Conservation (phyloP, 2,329 filamentous ascomycete species). For the Fusarium sp. region DNA sequence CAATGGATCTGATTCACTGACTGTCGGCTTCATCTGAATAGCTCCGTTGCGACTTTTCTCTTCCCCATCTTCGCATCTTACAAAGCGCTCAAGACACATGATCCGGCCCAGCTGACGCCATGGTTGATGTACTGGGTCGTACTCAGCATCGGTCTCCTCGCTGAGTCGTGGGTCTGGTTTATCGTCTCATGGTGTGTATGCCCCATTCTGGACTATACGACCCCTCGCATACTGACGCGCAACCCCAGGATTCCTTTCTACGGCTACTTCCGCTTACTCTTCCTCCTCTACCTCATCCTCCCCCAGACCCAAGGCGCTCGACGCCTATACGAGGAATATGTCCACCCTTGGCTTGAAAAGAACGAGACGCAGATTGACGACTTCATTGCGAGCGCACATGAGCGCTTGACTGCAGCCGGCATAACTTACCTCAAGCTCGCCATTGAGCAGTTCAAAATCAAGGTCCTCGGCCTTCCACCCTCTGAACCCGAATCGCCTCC, state of each 20-base stretch:
- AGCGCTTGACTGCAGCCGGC: constrained; percentile 82
- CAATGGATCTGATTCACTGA: constrained; percentile 29
- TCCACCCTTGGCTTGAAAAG: constrained; percentile 89
- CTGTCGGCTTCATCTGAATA: constrained; percentile 55
- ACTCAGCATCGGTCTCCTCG: constrained; percentile 82
- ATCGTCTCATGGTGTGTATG: constrained; percentile 78
- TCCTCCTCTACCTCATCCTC: constrained; percentile 95
- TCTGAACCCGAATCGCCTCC: constrained; percentile 56
- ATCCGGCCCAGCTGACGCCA: constrained; percentile 90
- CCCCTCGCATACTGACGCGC: not conserved
- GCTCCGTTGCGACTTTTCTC: constrained; percentile 88
- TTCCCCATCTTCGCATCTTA: constrained; percentile 98
- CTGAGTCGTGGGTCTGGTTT: constrained; percentile 90
- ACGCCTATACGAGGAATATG: constrained; percentile 84
- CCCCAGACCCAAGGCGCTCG: constrained; percentile 96
- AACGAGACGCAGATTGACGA: constrained; percentile 93
- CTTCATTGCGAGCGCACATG: constrained; percentile 86
- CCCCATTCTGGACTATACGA: not conserved
- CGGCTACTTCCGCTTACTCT: constrained; percentile 87
- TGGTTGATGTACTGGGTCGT: constrained; percentile 99
- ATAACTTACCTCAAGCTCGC: constrained; percentile 80
- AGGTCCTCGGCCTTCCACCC: constrained; percentile 83
- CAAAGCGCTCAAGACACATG: constrained; percentile 94
- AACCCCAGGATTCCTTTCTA: constrained; percentile 86
- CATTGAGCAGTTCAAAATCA: constrained; percentile 80